Conservation (phyloP, 495 filamentous ascomycete genomes). For the Cercophora samala region DNA sequence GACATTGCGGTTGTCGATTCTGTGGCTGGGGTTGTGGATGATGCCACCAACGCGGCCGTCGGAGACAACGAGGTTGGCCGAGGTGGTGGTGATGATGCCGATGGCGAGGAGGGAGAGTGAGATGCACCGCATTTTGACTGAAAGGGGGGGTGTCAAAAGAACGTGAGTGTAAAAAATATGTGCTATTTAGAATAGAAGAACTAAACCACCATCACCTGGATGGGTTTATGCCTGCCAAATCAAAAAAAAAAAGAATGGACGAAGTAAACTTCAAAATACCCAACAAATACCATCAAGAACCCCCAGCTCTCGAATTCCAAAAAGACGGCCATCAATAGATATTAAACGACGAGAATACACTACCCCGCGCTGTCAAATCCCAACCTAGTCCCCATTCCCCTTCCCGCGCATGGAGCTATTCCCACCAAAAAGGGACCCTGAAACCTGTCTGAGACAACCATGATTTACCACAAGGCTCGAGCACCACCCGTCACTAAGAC, state of each 20-base stretch:
- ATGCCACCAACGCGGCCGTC: neutral
- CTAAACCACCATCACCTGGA: constrained; percentile 1
- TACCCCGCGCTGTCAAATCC: neutral
- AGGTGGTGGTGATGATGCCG: neutral
- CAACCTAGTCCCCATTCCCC: neutral
- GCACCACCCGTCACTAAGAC: neutral
- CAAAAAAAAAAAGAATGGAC: neutral
- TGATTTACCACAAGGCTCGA: neutral
- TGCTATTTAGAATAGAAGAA: neutral
- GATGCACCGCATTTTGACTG: neutral
- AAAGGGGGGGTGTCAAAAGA: neutral
- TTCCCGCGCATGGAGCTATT: neutral
- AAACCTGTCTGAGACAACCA: constrained; percentile 11
- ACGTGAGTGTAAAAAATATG: neutral
- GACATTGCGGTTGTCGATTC: no score
- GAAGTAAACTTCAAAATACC: neutral
- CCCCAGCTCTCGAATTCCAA: neutral
- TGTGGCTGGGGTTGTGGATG: neutral
- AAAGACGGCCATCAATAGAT: neutral
- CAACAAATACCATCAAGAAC: neutral
- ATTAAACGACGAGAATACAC: neutral
- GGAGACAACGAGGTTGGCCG: neutral
- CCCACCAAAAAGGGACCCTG: neutral
- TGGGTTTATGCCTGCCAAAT: neutral
- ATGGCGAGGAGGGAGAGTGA: neutral